Conservation (phyloP, 2,329 filamentous ascomycete species). For the Colletotrichum coccodes region DNA sequence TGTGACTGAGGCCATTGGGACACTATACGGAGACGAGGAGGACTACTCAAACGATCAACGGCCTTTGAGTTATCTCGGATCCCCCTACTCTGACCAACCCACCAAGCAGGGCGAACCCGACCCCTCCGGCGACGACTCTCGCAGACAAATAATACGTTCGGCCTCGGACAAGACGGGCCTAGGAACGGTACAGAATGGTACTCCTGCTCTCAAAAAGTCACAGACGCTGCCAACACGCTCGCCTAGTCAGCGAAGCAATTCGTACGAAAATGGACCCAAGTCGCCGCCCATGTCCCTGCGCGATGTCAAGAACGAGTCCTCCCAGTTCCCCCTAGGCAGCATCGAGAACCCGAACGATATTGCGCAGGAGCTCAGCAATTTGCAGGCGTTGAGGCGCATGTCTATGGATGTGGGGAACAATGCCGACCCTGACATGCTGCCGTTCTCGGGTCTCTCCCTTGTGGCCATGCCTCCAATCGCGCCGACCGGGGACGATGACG, state of each 20-base stretch:
- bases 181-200: constrained; percentile 42
- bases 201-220: constrained; percentile 50
- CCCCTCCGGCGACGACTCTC: constrained; percentile 46
- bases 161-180: constrained; percentile 54
- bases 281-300: constrained; percentile 65
- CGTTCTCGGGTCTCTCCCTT: constrained; percentile 71
- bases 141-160: constrained; percentile 55
- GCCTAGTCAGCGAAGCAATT: constrained; percentile 51
- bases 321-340: constrained; percentile 86
- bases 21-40: constrained; percentile 84
- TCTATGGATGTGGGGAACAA: constrained; percentile 90
- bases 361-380: constrained; percentile 90
- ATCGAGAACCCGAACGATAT: constrained; percentile 91
- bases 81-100: constrained; percentile 63
- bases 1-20: constrained; percentile 93
- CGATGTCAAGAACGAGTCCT: constrained; percentile 70
- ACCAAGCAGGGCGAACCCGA: constrained; percentile 44
- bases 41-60: constrained; percentile 68
- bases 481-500: constrained; percentile 78
- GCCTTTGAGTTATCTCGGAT: constrained; percentile 78
- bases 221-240: constrained; percentile 53
- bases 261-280: constrained; percentile 52
- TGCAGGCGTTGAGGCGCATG: constrained; percentile 90
- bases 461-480: constrained; percentile 79
- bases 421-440: constrained; percentile 79